phyloP scores from a whole-genome alignment of 306 rosid species.

The Castanospermum australe region DNA sequence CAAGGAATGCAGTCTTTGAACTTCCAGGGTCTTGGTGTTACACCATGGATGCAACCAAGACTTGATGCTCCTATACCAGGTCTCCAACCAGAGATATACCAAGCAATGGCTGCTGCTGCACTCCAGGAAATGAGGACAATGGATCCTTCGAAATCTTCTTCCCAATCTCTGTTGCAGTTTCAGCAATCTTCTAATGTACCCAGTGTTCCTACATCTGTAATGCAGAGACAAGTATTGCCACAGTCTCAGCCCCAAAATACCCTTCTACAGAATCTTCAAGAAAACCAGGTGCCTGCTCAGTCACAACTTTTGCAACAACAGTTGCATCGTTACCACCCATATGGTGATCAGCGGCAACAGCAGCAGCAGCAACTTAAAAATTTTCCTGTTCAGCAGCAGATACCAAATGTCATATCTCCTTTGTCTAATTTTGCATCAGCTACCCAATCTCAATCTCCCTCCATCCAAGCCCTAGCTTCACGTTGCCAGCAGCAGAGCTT shows the following conservation, averaged over 20 bases:
- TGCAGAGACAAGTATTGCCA: conserved; percentile 69
- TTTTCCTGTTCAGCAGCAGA: conserved; percentile 66
- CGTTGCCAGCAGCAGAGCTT: conserved; percentile 69
- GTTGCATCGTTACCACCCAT: conserved; percentile 64
- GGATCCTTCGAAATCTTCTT: conserved; percentile 59
- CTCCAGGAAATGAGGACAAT: conserved; percentile 78
- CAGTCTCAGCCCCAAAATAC: conserved; percentile 65
- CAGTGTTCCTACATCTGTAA: conserved; percentile 51
- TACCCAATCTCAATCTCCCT: conserved; percentile 62
- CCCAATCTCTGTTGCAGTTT: conserved; percentile 65
- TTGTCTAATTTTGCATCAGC: conserved; percentile 65
- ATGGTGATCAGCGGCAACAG: conserved; percentile 47
- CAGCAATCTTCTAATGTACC: conserved; percentile 67
- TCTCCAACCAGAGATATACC: conserved; percentile 76
- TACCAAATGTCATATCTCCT: conserved; percentile 50
- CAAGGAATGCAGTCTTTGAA: conserved; percentile 74
- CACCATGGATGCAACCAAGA: conserved; percentile 92
- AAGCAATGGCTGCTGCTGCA: conserved; percentile 86
- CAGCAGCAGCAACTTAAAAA: conserved; percentile 46
- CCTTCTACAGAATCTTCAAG: conserved; percentile 56
- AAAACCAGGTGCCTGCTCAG: conserved; percentile 49
- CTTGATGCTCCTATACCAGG: conserved; percentile 69
- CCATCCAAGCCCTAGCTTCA: conserved; percentile 60
- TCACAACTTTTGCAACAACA: conserved; percentile 56
- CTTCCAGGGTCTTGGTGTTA: conserved; percentile 75